Base-by-base conservation (phyloP, 2,329 filamentous ascomycete genomes). In the Epichloe festucae region DNA sequence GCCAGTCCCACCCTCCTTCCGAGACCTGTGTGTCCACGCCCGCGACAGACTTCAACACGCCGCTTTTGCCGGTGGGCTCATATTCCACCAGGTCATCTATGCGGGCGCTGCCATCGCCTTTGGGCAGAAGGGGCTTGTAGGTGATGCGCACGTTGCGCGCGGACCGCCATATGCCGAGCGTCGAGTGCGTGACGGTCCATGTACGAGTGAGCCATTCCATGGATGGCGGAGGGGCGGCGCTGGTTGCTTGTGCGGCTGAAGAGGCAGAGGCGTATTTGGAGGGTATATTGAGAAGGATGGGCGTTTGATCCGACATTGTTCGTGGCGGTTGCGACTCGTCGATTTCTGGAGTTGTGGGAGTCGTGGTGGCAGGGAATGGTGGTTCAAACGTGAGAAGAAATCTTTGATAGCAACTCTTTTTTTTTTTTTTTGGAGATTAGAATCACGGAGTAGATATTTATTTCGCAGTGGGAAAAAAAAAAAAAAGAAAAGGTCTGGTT, bases 121-220 rank as follows among this genome's bases (percentile, higher is more conserved):
- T 55, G 27, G 65, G 53, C 11, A 68, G 61, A 8, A 86, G 73
- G 0, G 75, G 65, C 10, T 69, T 77, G 73, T 94, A 94, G 36
- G 81, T 85, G 64, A 94, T 91, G 60, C 78, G 77, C 14, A 94
- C 87, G 67, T 93, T 93, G 64, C 82, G 83, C 50, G 85, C 83
- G 46, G 78, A 77, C 59, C 81, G 81, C 88, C 88, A 94, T 85
- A 93, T 89, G 56, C 78, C 70, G 11, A 89, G 78, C 5, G 84
- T 87, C 4, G 82, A 86, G 69, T 89, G 84, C 11, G 84, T 87
- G 52, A 89, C 84, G 59, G 77, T 70, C 85, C 85, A 89, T 53
- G 79, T 85, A 54, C 82, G 73, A 49, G 73, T 67, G 45, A 89
- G 76, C 75, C 78, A 86, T 52, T 74, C 66, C 27, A 80, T 65